These are phyloP conservation scores for Agroathelia rolfsii DNA, from an alignment of 1,284 basidiomycete species.

Conservation along the genomic window DNA sequence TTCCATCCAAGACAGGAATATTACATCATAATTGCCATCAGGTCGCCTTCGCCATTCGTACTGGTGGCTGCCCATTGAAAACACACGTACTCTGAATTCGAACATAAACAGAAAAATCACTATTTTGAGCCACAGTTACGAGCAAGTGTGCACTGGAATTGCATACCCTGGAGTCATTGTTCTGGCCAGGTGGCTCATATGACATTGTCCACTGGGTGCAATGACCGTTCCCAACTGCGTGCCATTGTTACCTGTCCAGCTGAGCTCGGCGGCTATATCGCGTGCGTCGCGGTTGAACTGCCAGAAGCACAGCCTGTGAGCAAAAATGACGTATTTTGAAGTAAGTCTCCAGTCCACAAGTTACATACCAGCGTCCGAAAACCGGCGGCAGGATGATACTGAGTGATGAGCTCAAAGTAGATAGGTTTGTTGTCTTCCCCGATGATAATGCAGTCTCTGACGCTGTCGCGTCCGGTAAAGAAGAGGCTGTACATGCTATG, in stretches of 20 bases:
- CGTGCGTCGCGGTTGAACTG: slow-evolving; percentile 35
- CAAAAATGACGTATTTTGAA: too few species aligned
- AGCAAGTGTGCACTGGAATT: neutral
- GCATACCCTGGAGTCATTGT: neutral
- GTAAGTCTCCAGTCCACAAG: too few species aligned
- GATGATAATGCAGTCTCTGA: slow-evolving; percentile 56
- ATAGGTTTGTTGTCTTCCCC: slow-evolving; percentile 49
- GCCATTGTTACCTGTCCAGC: slow-evolving; percentile 46
- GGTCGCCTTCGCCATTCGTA: slow-evolving; percentile 54
- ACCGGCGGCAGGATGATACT: slow-evolving; percentile 11
- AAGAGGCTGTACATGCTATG: slow-evolving; percentile 38
- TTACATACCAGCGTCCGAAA: slow-evolving; percentile 28
- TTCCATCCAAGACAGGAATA: slow-evolving; percentile 5
- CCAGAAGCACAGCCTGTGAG: slow-evolving; percentile 1
- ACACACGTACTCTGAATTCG: slow-evolving; percentile 51
- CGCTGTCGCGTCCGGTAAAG: slow-evolving; percentile 61
- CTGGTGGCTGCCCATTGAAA: slow-evolving; percentile 40
- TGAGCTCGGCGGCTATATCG: slow-evolving; percentile 45
- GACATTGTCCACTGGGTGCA: neutral
- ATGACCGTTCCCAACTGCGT: slow-evolving; percentile 30
- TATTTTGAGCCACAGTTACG: neutral
- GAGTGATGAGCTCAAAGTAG: slow-evolving; percentile 35
- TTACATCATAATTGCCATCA: slow-evolving; percentile 48
- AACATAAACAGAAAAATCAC: slow-evolving; percentile 7
- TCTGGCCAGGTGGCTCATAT: slow-evolving; percentile 1